Conservation (phyloP, 805 yeast genomes). For the Jamesozyma spencerorum region DNA sequence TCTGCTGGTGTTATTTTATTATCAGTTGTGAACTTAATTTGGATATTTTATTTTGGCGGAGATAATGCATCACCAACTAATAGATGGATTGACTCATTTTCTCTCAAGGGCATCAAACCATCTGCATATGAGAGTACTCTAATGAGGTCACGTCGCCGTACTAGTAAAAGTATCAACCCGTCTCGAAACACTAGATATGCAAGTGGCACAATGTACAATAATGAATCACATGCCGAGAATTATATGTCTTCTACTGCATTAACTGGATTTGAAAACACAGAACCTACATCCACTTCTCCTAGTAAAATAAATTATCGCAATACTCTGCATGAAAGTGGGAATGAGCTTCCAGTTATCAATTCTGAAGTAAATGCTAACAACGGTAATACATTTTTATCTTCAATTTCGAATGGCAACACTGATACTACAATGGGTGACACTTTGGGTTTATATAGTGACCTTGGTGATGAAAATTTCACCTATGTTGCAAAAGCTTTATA, state of each 20-base stretch:
- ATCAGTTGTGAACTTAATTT: constrained; percentile 70
- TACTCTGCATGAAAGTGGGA: not conserved
- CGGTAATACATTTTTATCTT: constrained; percentile 22
- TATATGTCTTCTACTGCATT: constrained; percentile 45
- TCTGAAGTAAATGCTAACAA: constrained; percentile 2
- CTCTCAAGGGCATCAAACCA: constrained; percentile 42
- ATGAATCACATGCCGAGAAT: constrained; percentile 16
- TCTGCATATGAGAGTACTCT: constrained; percentile 26
- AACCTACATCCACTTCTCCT: constrained; percentile 11
- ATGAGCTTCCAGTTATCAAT: not conserved
- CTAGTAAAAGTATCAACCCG: not conserved
- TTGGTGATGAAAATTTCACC: constrained; percentile 45
- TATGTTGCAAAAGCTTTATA: constrained; percentile 82
- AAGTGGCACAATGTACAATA: not conserved
- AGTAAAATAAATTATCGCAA: not conserved
- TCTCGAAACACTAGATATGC: constrained; percentile 1
- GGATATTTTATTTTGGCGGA: constrained; percentile 86
- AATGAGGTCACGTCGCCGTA: constrained; percentile 21
- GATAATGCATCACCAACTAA: constrained; percentile 83
- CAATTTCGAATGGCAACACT: constrained; percentile 23
- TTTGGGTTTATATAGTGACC: constrained; percentile 29
- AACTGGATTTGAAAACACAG: constrained; percentile 52
- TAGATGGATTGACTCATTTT: constrained; percentile 75
- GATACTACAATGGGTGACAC: constrained; percentile 31
- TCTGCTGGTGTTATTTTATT: constrained; percentile 86